A percentile compares a stretch with the other conserved stretches of the same genome.
phyloP scores from a whole-genome alignment of 169 alveolate genomes.

The Plasmodium adleri region DNA sequence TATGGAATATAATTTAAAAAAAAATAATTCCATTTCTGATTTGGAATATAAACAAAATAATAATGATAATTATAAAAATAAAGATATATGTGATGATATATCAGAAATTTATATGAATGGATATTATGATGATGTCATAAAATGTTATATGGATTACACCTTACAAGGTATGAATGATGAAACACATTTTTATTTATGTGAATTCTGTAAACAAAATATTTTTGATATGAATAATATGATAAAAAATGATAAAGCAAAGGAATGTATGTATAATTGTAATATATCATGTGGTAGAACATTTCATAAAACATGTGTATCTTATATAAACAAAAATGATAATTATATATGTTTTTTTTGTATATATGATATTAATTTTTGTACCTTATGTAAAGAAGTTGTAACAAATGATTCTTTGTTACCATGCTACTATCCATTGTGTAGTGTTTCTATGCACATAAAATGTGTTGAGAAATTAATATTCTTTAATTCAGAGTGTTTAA shows the following conservation, averaged over 20 bases:
- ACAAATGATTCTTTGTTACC: slow-evolving; percentile 31
- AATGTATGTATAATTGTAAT: slow-evolving; percentile 27
- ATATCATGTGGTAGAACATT: slow-evolving; percentile 46
- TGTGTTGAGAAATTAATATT: slow-evolving; percentile 45
- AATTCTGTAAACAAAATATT: slow-evolving; percentile 46
- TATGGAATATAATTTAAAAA: not conserved
- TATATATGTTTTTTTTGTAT: slow-evolving; percentile 59
- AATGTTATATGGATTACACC: slow-evolving; percentile 38
- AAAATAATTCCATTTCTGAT: not conserved
- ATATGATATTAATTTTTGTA: slow-evolving; percentile 46
- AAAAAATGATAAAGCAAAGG: slow-evolving; percentile 20
- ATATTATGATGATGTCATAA: slow-evolving; percentile 32
- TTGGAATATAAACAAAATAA: not conserved
- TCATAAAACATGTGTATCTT: slow-evolving; percentile 60
- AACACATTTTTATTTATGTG: slow-evolving; percentile 24
- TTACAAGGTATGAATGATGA: slow-evolving; percentile 10
- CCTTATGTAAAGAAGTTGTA: slow-evolving; percentile 50
- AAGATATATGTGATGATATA: slow-evolving; percentile 8
- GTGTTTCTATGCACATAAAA: slow-evolving; percentile 56
- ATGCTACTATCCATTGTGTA: slow-evolving; percentile 78
- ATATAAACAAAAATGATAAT: slow-evolving; percentile 23
- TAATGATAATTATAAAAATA: not conserved
- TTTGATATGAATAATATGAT: slow-evolving; percentile 33
- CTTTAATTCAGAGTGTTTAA: slow-evolving; percentile 19
- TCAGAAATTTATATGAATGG: not conserved